phyloP scores from a whole-genome alignment of 345 rosid genomes.

The Gossypium herbaceum region DNA sequence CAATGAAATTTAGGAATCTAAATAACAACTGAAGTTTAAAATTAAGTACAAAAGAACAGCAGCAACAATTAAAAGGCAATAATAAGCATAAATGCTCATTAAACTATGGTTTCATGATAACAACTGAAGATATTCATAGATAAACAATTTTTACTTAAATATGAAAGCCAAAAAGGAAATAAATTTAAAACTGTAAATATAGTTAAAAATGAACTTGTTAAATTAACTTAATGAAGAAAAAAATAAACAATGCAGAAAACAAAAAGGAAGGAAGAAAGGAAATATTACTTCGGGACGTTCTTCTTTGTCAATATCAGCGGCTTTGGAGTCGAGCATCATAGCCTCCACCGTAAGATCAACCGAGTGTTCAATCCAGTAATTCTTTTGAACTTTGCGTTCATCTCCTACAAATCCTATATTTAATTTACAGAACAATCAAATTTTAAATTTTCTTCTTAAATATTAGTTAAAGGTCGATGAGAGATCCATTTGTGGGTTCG shows the following conservation, averaged over 20 bases:
- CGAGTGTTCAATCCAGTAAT: slow-evolving; percentile 84
- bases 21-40: background rate
- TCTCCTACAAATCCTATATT: slow-evolving; percentile 34
- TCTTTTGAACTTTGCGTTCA: slow-evolving; percentile 76
- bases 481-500: background rate
- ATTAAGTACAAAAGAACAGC: background rate
- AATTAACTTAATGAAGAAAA: too few relatives aligned
- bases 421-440: background rate
- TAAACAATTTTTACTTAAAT: background rate
- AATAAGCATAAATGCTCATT: background rate
- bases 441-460: background rate
- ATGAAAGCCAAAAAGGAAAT: background rate
- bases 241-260: background rate
- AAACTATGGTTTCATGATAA: background rate
- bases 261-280: background rate
- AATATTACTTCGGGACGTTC: slow-evolving; percentile 69
- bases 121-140: background rate
- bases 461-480: background rate
- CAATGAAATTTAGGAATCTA: background rate
- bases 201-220: background rate
- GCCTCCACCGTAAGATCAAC: slow-evolving; percentile 73
- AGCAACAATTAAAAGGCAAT: background rate
- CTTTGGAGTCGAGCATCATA: slow-evolving; percentile 96
- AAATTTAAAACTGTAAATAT: background rate
- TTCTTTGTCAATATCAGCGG: slow-evolving; percentile 93